Conservation (phyloP, 2,329 filamentous ascomycete species). For the Colletotrichum sp. region DNA sequence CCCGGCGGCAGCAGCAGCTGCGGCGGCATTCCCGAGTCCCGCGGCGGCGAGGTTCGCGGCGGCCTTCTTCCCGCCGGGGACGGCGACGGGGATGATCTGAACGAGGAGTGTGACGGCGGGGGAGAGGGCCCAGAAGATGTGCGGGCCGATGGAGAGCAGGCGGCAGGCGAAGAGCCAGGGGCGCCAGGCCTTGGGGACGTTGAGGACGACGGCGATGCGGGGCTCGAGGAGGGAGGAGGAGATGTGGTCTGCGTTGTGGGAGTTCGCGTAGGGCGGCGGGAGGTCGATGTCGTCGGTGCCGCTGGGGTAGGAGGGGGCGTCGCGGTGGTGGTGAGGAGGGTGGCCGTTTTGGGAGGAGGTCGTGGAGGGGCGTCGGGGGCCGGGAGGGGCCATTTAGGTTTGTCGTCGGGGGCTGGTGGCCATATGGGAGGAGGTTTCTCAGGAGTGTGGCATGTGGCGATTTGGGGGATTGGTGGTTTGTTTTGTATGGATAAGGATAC, state of each 20-base stretch:
- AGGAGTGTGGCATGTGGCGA: not conserved
- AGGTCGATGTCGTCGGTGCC: not conserved
- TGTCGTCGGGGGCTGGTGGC: constrained; percentile 2
- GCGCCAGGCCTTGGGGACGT: constrained; percentile 76
- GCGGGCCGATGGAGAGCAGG: constrained; percentile 73
- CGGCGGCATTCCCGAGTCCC: constrained; percentile 37
- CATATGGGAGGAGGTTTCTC: constrained; percentile 1
- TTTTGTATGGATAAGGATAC: not conserved
- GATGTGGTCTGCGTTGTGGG: constrained; percentile 10
- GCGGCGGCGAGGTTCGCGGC: constrained; percentile 28
- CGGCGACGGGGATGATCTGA: constrained; percentile 55
- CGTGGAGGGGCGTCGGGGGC: constrained; percentile 3
- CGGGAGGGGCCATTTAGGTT: not conserved
- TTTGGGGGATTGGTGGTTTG: not conserved
- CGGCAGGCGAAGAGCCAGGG: constrained; percentile 75
- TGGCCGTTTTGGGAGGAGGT: not conserved
- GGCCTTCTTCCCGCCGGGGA: constrained; percentile 24
- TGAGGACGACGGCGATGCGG: constrained; percentile 78
- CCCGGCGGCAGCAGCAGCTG: not conserved
- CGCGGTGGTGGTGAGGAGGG: not conserved
- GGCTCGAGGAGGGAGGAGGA: constrained; percentile 66
- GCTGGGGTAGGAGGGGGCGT: not conserved
- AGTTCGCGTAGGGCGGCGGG: not conserved
- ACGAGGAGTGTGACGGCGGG: constrained; percentile 72
- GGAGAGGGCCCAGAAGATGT: constrained; percentile 74